These are phyloP conservation scores for Myriosclerotinia duriaeana DNA, from an alignment of 2,329 filamentous ascomycete genomes.

Conservation along the genomic window DNA sequence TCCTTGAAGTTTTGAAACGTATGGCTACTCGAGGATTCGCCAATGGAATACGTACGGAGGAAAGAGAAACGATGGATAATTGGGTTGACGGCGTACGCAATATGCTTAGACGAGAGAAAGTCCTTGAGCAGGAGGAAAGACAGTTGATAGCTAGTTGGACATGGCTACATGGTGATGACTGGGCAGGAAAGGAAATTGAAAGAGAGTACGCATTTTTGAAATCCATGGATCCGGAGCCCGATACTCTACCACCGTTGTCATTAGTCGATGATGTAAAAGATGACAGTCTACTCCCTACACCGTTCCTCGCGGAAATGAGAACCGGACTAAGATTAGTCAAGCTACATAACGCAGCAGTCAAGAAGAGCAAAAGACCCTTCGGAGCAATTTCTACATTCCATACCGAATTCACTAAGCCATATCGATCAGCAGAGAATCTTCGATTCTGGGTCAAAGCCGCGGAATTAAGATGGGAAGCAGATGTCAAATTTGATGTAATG, in stretches of 20 bases:
- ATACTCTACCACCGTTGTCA: constrained; percentile 67
- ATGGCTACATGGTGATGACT: constrained; percentile 73
- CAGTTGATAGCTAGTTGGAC: constrained; percentile 67
- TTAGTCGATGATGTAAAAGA: constrained; percentile 49
- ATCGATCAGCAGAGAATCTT: constrained; percentile 89
- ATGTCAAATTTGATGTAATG: constrained; percentile 80
- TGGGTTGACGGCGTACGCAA: constrained; percentile 80
- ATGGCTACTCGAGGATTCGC: constrained; percentile 87
- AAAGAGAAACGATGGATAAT: constrained; percentile 69
- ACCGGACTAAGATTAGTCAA: constrained; percentile 80
- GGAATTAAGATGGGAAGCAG: constrained; percentile 88
- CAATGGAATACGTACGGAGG: constrained; percentile 75
- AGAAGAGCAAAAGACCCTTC: constrained; percentile 81
- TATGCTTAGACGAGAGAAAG: constrained; percentile 75
- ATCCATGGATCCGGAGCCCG: constrained; percentile 64
- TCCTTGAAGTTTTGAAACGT: constrained; percentile 87
- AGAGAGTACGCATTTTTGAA: constrained; percentile 79
- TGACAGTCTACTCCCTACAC: constrained; percentile 58
- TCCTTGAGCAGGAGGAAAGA: constrained; percentile 70
- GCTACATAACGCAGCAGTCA: constrained; percentile 86
- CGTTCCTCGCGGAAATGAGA: constrained; percentile 71
- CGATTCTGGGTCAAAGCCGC: constrained; percentile 96
- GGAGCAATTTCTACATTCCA: constrained; percentile 87
- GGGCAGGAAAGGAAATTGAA: constrained; percentile 71
- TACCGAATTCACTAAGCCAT: constrained; percentile 91